Evolutionary conservation across 129 eudicot genomes (phyloP), one percentile per base, ranked within the genome.

Genomic region (Sambucus nigra): DNA sequence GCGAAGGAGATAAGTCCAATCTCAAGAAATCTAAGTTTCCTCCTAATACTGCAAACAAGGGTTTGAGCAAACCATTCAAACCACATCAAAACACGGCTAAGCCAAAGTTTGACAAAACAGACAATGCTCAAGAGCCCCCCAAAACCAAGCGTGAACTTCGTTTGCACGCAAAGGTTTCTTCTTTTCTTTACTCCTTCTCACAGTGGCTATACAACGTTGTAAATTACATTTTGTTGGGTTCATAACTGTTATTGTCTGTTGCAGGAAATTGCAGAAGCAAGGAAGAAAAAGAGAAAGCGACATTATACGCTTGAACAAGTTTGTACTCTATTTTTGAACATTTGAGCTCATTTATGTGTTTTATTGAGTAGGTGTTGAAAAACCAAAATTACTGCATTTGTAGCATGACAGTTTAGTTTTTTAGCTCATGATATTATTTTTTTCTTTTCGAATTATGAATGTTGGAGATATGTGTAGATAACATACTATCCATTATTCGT

Each of bases 251-350:
- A n/a, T 3, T 21, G 23, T 68, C 41, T 53, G 16, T 29, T 69
- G 56, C 80, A 88, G 96, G 96, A 88, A 55, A 79, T 80, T 51
- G 75, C 94, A 49, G 89, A 88, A 64, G 96, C 86, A 35, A 83
- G 96, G 66, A 87, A 87, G 80, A 87, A 80, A 76, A 87, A 73
- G 75, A 77, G 96, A 66, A 87, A 70, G 80, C 83, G 72, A 18
- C 96, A 87, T 75, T 87, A 80, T 73, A 59, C 86, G n/a, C 73
- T 83, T 26, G 96, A 88, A 70, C 94, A 88, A 42, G 96, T 87
- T 24, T 21, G 80, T 67, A 29, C 47, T 45, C 3, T 13, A 32
- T 17, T 35, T 13, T 25, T n/a, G n/a, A n/a, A n/a, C n/a, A n/a
- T n/a, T n/a, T n/a, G n/a, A n/a, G n/a, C n/a, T n/a, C n/a, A n/a